Evolutionary conservation across 1,284 basidiomycete genomes (phyloP).

Genomic region (Clitocybe nebularis): DNA sequence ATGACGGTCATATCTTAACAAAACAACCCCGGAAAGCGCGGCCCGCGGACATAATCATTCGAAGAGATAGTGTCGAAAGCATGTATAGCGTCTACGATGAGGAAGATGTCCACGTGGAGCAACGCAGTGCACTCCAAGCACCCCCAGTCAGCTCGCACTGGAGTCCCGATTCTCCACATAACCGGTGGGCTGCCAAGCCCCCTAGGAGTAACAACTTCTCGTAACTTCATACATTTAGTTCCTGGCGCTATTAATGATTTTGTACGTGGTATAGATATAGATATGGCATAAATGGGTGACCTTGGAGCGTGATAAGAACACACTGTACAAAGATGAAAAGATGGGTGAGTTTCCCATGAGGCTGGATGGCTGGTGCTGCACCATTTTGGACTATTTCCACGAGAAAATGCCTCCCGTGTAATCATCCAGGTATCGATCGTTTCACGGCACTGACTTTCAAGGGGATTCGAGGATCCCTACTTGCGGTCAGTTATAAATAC

Average conservation of each 20-base stretch:
- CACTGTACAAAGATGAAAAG: too few species aligned
- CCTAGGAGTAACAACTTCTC: background rate
- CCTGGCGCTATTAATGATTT: slow-evolving; percentile 1
- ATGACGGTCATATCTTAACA: slow-evolving; percentile 1
- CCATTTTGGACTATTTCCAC: too few species aligned
- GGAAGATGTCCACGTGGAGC: slow-evolving; percentile 13
- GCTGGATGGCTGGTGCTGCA: too few species aligned
- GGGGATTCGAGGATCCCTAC: too few species aligned
- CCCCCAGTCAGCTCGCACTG: slow-evolving; percentile 18
- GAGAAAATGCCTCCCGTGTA: too few species aligned
- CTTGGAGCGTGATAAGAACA: background rate
- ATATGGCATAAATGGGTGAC: too few species aligned
- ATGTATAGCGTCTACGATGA: slow-evolving; percentile 24
- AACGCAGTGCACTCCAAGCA: slow-evolving; percentile 9
- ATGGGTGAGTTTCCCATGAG: too few species aligned
- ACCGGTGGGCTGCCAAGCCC: slow-evolving; percentile 6
- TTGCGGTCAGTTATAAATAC: too few species aligned
- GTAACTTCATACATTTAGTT: background rate
- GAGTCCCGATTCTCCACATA: slow-evolving; percentile 21
- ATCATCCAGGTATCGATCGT: too few species aligned
- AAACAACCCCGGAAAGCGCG: slow-evolving; percentile 14
- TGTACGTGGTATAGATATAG: background rate
- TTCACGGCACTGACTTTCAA: too few species aligned
- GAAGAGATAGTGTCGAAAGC: slow-evolving; percentile 22
- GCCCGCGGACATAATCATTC: slow-evolving; percentile 19